Evolutionary conservation across 352 stramenopile species (phyloP), one percentile per base, ranked within the genome.

Genomic region (Globisporangium emineosum): DNA sequence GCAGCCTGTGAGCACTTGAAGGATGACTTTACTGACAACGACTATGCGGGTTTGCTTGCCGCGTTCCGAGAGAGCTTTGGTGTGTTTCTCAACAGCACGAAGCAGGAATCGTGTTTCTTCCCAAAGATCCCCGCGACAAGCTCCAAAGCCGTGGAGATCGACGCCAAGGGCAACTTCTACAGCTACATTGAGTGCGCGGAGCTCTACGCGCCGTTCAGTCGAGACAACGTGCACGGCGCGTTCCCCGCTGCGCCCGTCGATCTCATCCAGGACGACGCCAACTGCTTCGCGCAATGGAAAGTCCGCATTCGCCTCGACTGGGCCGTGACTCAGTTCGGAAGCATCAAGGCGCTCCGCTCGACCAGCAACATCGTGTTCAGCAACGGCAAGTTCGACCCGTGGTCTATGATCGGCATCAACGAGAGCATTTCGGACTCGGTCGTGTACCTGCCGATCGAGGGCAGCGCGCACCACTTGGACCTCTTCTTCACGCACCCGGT

Each of bases 341-440:
- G 79, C 53, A 79, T 71, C 42, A 88, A 85, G 58, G 78, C 78
- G 9, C 72, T 96, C 15, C 57, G 67, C 2, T 65, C 70, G 2
- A 79, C 81, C 12, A 97, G 83, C 67, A 98, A 98, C 77, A 97
- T 98, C 51, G 85, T 98, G 42, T 92, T 98, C 60, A 97, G 89
- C 58, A 98, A 98, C 70, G 96, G 96, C 57, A 84, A 97, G 60
- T 88, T 93, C 49, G 96, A 98, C 69, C 96, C 96, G 50, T 98
- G 91, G 93, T 92, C 77, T 32, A 83, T 81, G 21, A 96, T 80
- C 1, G 94, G 93, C 47, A 88, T 98, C 25, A 83, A 89, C 21
- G 68, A 85, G 49, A 75, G 73, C 35, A 63, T 79, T 12, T 86
- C 81, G 25, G 76, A 91, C 30, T 87, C 78, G 27, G 79, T 96